Evolutionary conservation across 2,329 filamentous ascomycete species (phyloP).

Genomic region (Colletotrichum chlorophyti): DNA sequence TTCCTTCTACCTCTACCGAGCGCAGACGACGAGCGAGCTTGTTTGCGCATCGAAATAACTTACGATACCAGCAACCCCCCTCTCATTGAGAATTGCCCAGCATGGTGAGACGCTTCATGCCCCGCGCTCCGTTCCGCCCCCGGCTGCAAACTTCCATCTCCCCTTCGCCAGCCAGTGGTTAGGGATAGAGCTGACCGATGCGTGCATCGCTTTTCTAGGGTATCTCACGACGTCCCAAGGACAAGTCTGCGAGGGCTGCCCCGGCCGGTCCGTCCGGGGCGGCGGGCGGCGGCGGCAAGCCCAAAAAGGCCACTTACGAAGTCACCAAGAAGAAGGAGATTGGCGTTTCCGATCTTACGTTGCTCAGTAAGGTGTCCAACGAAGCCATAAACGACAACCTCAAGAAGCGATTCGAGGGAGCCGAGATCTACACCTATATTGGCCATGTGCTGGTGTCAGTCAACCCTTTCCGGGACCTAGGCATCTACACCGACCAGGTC

Average conservation of each 20-base stretch:
- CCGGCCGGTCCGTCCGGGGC: slow-evolving; percentile 47
- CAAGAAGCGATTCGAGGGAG: slow-evolving; percentile 97
- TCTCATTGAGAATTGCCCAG: slow-evolving; percentile 30
- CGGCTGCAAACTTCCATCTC: not conserved
- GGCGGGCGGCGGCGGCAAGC: slow-evolving; percentile 61
- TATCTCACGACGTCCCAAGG: slow-evolving; percentile 57
- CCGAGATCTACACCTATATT: slow-evolving; percentile 99
- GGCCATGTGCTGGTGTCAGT: slow-evolving; percentile 99
- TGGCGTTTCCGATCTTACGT: slow-evolving; percentile 94
- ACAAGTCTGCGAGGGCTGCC: slow-evolving; percentile 52
- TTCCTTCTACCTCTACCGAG: too few species aligned
- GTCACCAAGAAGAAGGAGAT: slow-evolving; percentile 99
- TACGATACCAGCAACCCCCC: slow-evolving; percentile 23
- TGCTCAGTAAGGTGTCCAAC: slow-evolving; percentile 98
- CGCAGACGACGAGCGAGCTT: not conserved
- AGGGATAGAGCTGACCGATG: slow-evolving; percentile 13
- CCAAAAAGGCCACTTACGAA: slow-evolving; percentile 96
- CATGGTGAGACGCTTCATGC: slow-evolving; percentile 33
- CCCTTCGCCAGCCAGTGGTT: too few species aligned
- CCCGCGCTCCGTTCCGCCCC: slow-evolving; percentile 9
- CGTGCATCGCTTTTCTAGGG: slow-evolving; percentile 39
- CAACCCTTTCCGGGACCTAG: slow-evolving; percentile 96
- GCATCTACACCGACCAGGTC: slow-evolving; percentile 95
- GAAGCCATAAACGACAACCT: slow-evolving; percentile 99
- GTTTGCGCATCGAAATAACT: slow-evolving; percentile 16